Conservation (phyloP, 352 stramenopile species). For the Saprolegnia parasitica region DNA sequence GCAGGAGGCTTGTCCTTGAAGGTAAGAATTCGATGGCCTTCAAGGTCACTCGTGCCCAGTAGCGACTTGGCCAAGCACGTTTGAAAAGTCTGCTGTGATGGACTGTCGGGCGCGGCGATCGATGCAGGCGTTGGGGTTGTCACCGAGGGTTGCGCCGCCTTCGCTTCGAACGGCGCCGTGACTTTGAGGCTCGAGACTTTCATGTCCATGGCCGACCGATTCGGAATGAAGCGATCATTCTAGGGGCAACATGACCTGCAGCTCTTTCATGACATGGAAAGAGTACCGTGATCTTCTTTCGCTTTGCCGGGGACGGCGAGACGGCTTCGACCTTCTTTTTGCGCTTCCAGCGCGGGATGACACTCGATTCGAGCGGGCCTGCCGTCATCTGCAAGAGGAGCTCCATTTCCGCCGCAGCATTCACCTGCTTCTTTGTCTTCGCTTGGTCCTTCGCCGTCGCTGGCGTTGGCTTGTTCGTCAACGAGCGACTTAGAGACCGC, state of each 20-base stretch:
- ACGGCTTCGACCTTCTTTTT: constrained; percentile 26
- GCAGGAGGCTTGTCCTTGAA: constrained; percentile 96
- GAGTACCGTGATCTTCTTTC: constrained; percentile 14
- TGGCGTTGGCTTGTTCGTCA: neutral
- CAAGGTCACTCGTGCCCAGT: constrained; percentile 63
- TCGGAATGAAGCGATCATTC: constrained; percentile 78
- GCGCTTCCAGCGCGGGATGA: constrained; percentile 22
- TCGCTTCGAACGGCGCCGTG: constrained; percentile 37
- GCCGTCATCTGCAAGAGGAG: constrained; percentile 13
- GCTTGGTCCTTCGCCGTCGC: neutral
- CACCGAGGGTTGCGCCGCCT: constrained; percentile 5
- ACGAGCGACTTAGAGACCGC: constrained; percentile 4
- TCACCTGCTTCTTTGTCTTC: constrained; percentile 9
- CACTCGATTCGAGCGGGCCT: constrained; percentile 8
- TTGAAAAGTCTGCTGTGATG: constrained; percentile 69
- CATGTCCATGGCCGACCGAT: constrained; percentile 82
- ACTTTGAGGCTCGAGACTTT: constrained; percentile 36
- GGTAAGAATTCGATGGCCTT: constrained; percentile 94
- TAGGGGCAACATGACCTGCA: neutral
- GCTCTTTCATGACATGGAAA: neutral
- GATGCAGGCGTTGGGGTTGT: constrained; percentile 8
- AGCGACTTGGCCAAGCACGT: constrained; percentile 74
- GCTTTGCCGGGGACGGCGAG: neutral
- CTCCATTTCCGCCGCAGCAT: constrained; percentile 13
- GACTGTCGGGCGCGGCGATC: constrained; percentile 9